These are phyloP conservation scores for Vanderwaltozyma polyspora DNA, from an alignment of 805 yeast species.

Conservation along the genomic window DNA sequence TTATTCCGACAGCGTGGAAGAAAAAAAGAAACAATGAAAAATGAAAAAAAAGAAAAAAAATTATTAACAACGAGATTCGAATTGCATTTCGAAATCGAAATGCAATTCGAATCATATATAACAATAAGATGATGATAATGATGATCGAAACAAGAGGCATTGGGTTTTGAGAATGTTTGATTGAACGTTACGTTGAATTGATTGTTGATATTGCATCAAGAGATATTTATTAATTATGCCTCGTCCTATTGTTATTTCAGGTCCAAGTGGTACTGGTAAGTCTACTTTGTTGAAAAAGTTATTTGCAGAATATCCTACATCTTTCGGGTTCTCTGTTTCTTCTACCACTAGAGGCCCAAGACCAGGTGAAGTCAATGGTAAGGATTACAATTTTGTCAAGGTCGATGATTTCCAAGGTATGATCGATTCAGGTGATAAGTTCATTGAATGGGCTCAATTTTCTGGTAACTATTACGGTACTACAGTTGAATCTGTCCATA, in stretches of 20 bases:
- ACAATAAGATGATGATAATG: too few relatives aligned
- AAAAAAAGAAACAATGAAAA: too few relatives aligned
- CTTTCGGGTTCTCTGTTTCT: slow-evolving; percentile 89
- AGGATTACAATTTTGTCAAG: slow-evolving; percentile 77
- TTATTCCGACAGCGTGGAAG: too few relatives aligned
- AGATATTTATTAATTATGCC: too few relatives aligned
- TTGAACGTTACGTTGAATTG: too few relatives aligned
- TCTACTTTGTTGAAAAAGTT: slow-evolving; percentile 84
- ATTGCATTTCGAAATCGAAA: too few relatives aligned
- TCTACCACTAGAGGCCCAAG: slow-evolving; percentile 83
- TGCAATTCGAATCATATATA: too few relatives aligned
- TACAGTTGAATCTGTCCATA: slow-evolving; percentile 69
- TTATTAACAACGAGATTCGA: too few relatives aligned
- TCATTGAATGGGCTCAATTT: slow-evolving; percentile 96
- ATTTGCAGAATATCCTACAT: slow-evolving; percentile 80
- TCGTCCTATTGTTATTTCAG: slow-evolving; percentile 94
- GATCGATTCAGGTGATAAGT: slow-evolving; percentile 61
- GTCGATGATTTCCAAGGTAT: slow-evolving; percentile 70
- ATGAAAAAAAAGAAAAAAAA: too few relatives aligned
- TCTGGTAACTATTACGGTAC: slow-evolving; percentile 98
- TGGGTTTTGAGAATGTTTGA: too few relatives aligned
- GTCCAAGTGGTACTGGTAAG: slow-evolving; percentile 95
- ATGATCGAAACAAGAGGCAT: too few relatives aligned
- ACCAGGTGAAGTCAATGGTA: slow-evolving; percentile 80
- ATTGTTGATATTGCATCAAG: too few relatives aligned